Base-by-base conservation (phyloP, 192 early-diverging fungal species). In the Podila verticillata region DNA sequence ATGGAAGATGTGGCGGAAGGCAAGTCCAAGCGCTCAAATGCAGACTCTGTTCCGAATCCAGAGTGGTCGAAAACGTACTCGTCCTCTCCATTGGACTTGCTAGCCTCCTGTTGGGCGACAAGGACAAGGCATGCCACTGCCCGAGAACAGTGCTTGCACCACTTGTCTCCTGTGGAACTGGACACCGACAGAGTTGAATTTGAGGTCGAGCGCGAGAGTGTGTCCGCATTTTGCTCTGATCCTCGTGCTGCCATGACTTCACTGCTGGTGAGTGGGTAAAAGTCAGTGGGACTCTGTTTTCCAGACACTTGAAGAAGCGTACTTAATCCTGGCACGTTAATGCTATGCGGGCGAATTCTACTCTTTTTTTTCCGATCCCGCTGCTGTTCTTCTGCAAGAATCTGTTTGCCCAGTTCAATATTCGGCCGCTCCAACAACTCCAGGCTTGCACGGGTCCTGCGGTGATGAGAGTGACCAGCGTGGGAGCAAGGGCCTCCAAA, bases 91-190 rank as follows among this genome's bases (percentile, higher is more conserved):
- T 24, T 59, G 44, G n/a, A 8, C 9, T 24, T 54, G n/a, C 2
- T 54, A n/a, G 51, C 51, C 51, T 74, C 73, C 22, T 74, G 63
- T 3, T 67, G 35, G 12, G 63, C 22, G 10, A 59, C 48, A 10
- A 79, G 39, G 36, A 67, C 75, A 31, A 79, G 75, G 36, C 75
- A 79, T 3, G 75, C 39, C n/a, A 79, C 62, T 30, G 75, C 75
- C 31, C 75, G 22, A 26, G 75, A 72, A 28, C 75, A 79, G 26
- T 79, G 60, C 35, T 31, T 60, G 39, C 75, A 79, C 69, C 69
- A 57, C 12, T 60, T 71, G 3, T 71, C 69, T 2, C 5, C 56
- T 20, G 24, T 15, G 9, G 65, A 24, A 7, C 31, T 36, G 30
- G 61, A 24, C 8, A n/a, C 29, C 19, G 57, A 17, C 20, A 56